Evolutionary conservation across 2,329 filamentous ascomycete genomes (phyloP), one percentile per base, ranked within the genome.

Genomic region (Thelonectria discophora): DNA sequence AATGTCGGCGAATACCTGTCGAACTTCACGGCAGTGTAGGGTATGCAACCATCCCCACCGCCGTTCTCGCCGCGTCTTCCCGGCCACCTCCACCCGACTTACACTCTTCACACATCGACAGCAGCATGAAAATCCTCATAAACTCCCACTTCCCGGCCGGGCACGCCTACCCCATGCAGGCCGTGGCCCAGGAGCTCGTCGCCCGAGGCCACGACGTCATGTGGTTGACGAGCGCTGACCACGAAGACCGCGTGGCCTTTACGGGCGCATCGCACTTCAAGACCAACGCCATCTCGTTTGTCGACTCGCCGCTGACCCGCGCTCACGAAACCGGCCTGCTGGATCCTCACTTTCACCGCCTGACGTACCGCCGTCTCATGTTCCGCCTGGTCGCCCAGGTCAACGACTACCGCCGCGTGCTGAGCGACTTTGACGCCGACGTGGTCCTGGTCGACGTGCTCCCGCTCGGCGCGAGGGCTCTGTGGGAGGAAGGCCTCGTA

Each of bases 91-190:
- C 34, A 5, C 34, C 2, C 9, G 2, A 30, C 27, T 30, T 30
- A 30, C 7, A 30, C 27, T 30, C 27, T 30, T 30, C 27, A 4
- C 27, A 30, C 27, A 30, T 6, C 27, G 4, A 30, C 27, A 46
- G 11, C 45, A 30, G 39, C n/a, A 76, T 79, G 73, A 78, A 75
- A 49, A 68, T 80, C 48, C 72, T 80, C 11, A 68, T 79, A 8
- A 72, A 78, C 54, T 79, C 77, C 9, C 76, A 77, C 55, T 78
- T 78, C 43, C 77, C 77, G 10, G 76, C 75, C 0, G 77, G 77
- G 40, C 77, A 79, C 67, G 72, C 75, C 21, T 74, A 77, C 34
- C 78, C 78, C 13, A 78, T 78, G 74, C 76, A 78, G 55, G 76
- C 78, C 5, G 70, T 79, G 4, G 76, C 77, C 49, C 70, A 73